Evolutionary conservation across 345 rosid species (phyloP), one percentile per base, ranked within the genome.

Genomic region (Salix koriyanagi): DNA sequence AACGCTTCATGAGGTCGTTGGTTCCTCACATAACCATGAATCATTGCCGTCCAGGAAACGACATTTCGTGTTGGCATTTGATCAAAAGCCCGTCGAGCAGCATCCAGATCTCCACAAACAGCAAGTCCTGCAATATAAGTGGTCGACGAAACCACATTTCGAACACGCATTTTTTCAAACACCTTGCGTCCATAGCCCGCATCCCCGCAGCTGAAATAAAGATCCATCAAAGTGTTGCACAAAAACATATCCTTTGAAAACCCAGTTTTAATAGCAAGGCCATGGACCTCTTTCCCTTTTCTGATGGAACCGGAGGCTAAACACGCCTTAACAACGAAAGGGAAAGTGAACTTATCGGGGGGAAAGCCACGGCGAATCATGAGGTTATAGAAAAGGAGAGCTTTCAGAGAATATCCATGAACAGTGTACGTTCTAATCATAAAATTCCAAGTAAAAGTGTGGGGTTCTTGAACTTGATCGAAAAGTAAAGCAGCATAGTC

Each of bases 21-120:
- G 69, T 86, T 83, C 58, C 73, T 87, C 44, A 87, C 91, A 11
- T 84, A 89, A 37, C 89, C 94, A 69, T 87, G 77, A 67, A 92
- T 90, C 88, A 92, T 88, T 6, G 90, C 88, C 0, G 94, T 87
- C 94, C 97, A 90, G 0, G 93, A 88, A 64, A 90, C 91, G 36
- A 90, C 91, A 78, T 90, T 92, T 76, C 85, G 86, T 0, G 6
- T 48, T n/a, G 90, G 88, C 92, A 92, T 92, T 69, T 72, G 76
- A 52, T 84, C 80, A 69, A 92, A 92, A 46, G 84, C 72, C 28
- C 15, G 37, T 21, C 82, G 83, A 7, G 97, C 92, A 74, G 85
- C 82, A 74, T 86, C 87, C 64, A 88, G 52, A 7, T 88, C 82
- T 12, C 85, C 85, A 26, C 79, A 82, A 32, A 87, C 85, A 42